Evolutionary conservation across 495 filamentous ascomycete genomes (phyloP).

Genomic region (Viridothelium virens): DNA sequence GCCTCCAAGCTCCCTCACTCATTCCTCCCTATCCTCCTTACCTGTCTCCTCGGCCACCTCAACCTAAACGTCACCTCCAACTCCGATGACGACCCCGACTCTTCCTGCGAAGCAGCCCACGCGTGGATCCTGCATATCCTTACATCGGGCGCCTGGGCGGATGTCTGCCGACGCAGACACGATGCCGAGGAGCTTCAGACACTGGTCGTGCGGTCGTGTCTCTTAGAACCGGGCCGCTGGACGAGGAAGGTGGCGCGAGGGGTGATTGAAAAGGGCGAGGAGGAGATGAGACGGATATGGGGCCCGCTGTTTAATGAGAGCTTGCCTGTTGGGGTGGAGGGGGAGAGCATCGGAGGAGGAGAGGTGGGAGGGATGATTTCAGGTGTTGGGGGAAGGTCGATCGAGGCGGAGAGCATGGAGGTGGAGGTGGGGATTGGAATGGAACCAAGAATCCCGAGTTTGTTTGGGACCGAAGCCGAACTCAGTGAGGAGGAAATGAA

Average conservation of each 20-base stretch:
- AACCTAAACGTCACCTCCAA: background rate
- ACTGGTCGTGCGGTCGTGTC: constrained; percentile 18
- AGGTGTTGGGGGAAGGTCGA: background rate
- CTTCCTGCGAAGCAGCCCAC: constrained; percentile 24
- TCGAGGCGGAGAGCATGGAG: too few relatives aligned
- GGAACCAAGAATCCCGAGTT: too few relatives aligned
- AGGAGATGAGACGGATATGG: constrained; percentile 16
- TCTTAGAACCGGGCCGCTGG: constrained; percentile 23
- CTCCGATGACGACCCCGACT: constrained; percentile 2
- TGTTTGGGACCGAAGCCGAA: too few relatives aligned
- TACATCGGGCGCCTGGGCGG: constrained; percentile 12
- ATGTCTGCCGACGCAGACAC: background rate
- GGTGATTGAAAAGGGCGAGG: constrained; percentile 16
- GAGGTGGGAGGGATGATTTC: background rate
- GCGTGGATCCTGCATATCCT: constrained; percentile 29
- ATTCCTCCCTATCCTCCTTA: constrained; percentile 17
- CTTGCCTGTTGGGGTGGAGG: background rate
- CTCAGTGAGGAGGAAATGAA: background rate
- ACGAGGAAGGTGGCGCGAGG: constrained; percentile 13
- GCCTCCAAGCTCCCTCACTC: background rate
- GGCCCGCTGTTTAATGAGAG: constrained; percentile 19
- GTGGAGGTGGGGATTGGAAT: too few relatives aligned
- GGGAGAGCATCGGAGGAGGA: background rate
- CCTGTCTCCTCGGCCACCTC: constrained; percentile 16
- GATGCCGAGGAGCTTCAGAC: background rate